Percentiles rank a stretch among this genome's conserved stretches.
Conservation (phyloP, 23 red algal species). For the Cyanidiococcus yangmingshanensis region DNA sequence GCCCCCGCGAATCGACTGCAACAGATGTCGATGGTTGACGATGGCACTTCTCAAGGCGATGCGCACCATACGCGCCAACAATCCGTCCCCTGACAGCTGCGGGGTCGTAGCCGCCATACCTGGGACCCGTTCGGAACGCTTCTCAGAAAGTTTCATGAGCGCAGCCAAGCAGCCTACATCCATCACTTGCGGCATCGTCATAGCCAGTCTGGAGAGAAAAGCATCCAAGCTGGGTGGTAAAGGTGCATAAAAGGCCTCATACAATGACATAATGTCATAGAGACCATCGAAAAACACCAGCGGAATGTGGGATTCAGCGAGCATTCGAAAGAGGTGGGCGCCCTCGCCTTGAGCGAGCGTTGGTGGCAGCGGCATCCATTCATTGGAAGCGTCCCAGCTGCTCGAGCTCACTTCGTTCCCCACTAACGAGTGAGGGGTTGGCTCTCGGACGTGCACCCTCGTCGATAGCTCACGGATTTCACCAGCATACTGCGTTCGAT, state of each 20-base stretch:
- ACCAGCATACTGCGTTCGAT: too few species aligned
- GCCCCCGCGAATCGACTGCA: slow-evolving; percentile 10
- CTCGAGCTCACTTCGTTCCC: background rate
- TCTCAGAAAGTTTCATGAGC: background rate
- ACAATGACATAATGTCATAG: slow-evolving; percentile 14
- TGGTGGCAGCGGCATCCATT: slow-evolving; percentile 7
- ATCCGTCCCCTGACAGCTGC: background rate
- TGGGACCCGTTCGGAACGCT: background rate
- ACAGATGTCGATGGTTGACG: background rate
- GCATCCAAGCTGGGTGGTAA: slow-evolving; percentile 17
- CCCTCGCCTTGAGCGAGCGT: background rate
- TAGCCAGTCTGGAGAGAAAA: background rate
- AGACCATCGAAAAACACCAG: slow-evolving; percentile 36
- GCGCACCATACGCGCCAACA: background rate
- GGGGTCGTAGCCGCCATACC: background rate
- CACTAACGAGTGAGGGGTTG: too few species aligned
- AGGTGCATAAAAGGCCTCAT: slow-evolving; percentile 42
- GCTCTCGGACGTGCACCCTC: too few species aligned
- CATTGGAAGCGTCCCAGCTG: too few species aligned
- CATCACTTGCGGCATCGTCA: slow-evolving; percentile 21
- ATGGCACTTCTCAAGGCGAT: background rate
- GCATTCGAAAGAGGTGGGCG: slow-evolving; percentile 3
- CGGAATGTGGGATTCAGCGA: slow-evolving; percentile 18
- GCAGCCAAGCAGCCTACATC: slow-evolving; percentile 21
- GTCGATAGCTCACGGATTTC: too few species aligned